Evolutionary conservation across 73 alveolate genomes (phyloP), one percentile per base, ranked within the genome.

Genomic region (Stentor coeruleus): DNA sequence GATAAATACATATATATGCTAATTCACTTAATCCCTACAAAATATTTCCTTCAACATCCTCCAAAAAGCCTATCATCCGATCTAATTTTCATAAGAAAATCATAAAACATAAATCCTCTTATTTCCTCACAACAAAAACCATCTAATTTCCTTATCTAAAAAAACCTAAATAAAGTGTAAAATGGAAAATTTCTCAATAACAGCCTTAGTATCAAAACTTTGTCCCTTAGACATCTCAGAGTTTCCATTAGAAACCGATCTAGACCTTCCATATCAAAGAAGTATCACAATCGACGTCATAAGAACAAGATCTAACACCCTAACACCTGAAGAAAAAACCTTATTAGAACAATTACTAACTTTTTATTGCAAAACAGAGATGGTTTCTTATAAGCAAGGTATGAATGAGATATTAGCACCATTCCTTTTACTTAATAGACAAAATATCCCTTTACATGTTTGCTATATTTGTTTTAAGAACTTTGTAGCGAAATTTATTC

Each of bases 251-350:
- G 37, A 2, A 1, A 26, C 39, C 26, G n/a, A 20, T 0, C 38
- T 75, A 75, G 83, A 75, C 72, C 58, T 75, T n/a, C 40, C 14
- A 39, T 37, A 75, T 37, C 83, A 75, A 40, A 75, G 88, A 36
- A 57, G 55, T 33, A 82, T 82, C 28, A 60, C 60, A 20, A 74
- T 59, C 28, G 88, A 82, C 66, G 88, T 60, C n/a, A 39, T 35
- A n/a, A 77, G 88, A 77, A 82, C 88, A 39, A 82, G 73, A 60
- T 82, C 88, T 39, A 39, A 82, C 58, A 38, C 39, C 33, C 37
- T 66, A 26, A 77, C 83, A 4, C 37, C 86, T 37, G 85, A 81
- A 14, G 59, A 81, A 59, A 82, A 77, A 58, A 85, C 74, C 11
- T 4, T 20, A 26, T 28, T 66, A 66, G 79, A 66, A 66, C n/a